phyloP scores from a whole-genome alignment of 257 asterid species.

The Eucommia ulmoides region DNA sequence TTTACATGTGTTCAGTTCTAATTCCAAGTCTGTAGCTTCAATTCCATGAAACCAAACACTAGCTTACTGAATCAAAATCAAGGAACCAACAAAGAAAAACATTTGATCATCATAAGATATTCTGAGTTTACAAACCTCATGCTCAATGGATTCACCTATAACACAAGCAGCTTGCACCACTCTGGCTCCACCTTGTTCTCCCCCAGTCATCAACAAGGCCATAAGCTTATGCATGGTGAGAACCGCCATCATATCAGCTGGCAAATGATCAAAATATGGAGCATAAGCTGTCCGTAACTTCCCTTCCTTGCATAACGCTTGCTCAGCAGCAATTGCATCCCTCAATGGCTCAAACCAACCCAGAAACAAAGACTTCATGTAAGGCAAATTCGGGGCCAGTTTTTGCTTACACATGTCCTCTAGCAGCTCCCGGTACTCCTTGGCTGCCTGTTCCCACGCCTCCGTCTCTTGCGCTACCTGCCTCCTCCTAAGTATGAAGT shows the following conservation, averaged over 20 bases:
- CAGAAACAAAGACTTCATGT: conserved; percentile 69
- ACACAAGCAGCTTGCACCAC: conserved; percentile 67
- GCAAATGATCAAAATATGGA: conserved; percentile 49
- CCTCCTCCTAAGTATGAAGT: conserved; percentile 50
- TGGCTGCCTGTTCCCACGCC: conserved; percentile 89
- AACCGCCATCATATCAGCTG: conserved; percentile 95
- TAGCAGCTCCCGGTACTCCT: conserved; percentile 73
- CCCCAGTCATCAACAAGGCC: conserved; percentile 83
- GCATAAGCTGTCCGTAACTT: conserved; percentile 44
- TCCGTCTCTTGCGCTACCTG: conserved; percentile 80
- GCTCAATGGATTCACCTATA: conserved; percentile 89
- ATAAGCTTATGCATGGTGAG: conserved; percentile 90
- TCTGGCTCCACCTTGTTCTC: conserved; percentile 57
- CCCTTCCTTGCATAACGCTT: conserved; percentile 43
- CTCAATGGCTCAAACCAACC: conserved; percentile 97
- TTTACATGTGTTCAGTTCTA: no score
- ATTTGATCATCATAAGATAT: no score
- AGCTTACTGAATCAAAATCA: no score
- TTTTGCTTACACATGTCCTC: conserved; percentile 92
- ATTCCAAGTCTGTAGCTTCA: no score
- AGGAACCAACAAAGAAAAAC: no score
- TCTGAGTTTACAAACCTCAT: conserved; percentile 53
- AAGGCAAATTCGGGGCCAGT: conserved; percentile 89
- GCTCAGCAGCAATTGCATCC: conserved; percentile 79
- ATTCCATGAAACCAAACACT: no score